These are phyloP conservation scores for Pilaira anomala DNA, from an alignment of 192 early-diverging fungal genomes.

Conservation along the genomic window DNA sequence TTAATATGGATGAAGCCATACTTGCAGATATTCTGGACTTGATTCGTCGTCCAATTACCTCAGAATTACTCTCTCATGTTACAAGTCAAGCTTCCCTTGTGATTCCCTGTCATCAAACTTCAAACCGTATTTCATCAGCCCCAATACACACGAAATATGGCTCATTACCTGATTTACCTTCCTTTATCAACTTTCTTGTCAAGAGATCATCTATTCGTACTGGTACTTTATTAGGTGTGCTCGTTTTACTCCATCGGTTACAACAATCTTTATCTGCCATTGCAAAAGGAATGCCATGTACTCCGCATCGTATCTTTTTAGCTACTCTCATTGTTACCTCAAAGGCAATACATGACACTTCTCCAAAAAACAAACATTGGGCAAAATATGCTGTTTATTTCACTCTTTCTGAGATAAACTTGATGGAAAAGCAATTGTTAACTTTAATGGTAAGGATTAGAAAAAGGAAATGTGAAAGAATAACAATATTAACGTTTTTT, in stretches of 20 bases:
- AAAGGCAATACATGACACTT: conserved; percentile 77
- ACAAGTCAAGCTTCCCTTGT: conserved; percentile 21
- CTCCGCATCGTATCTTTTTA: conserved; percentile 75
- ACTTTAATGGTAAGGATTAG: conserved; percentile 49
- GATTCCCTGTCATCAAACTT: conserved; percentile 20
- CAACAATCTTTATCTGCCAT: conserved; percentile 60
- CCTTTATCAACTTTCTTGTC: conserved; percentile 65
- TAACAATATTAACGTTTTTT: neutral
- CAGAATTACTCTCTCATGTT: conserved; percentile 15
- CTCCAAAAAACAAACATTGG: conserved; percentile 86
- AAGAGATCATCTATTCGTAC: conserved; percentile 64
- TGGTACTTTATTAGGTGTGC: conserved; percentile 65
- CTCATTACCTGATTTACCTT: conserved; percentile 54
- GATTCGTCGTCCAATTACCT: conserved; percentile 17
- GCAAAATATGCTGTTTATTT: conserved; percentile 67
- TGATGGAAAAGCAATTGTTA: conserved; percentile 81
- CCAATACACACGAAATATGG: neutral
- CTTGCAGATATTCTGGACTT: conserved; percentile 7
- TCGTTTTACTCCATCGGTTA: conserved; percentile 72
- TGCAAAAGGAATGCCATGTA: conserved; percentile 78
- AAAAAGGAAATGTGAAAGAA: conserved; percentile 18
- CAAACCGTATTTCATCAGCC: neutral
- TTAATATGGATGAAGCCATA: neutral
- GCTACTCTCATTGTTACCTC: conserved; percentile 72
- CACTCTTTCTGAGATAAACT: conserved; percentile 72